A percentile compares a stretch with the other conserved stretches of the same genome.
Evolutionary conservation across 2,329 filamentous ascomycete genomes (phyloP).

Genomic region (Fonsecaea nubica): DNA sequence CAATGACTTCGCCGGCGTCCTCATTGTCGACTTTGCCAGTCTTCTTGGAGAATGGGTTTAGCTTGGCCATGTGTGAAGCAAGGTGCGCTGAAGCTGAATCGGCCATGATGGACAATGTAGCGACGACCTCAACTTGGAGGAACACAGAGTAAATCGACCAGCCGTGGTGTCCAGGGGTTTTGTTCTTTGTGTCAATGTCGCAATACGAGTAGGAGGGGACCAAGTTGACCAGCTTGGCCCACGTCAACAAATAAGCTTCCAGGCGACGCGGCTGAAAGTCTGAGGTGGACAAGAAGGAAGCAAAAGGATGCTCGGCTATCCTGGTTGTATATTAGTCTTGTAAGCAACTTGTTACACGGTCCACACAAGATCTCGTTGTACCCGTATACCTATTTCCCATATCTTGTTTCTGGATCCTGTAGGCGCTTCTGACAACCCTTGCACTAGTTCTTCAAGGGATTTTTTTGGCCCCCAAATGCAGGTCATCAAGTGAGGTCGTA

Average conservation of each 20-base stretch:
- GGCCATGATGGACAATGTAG: neutral
- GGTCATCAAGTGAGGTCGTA: neutral
- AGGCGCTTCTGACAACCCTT: neutral
- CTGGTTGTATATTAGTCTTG: neutral
- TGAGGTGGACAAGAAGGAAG: neutral
- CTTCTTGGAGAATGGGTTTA: constrained; percentile 35
- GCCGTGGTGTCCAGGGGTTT: neutral
- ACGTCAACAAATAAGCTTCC: neutral
- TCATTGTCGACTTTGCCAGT: constrained; percentile 34
- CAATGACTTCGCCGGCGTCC: constrained; percentile 36
- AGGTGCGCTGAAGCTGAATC: constrained; percentile 12
- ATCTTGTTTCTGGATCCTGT: neutral
- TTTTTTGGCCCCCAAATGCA: neutral
- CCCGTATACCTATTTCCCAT: neutral
- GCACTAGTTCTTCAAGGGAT: too few species aligned
- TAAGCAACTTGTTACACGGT: neutral
- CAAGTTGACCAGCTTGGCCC: neutral
- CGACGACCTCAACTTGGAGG: neutral
- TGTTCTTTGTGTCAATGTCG: neutral
- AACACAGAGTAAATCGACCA: neutral
- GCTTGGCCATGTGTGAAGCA: constrained; percentile 32
- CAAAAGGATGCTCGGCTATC: constrained; percentile 3
- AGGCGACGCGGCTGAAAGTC: neutral
- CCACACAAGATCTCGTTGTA: neutral
- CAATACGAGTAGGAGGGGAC: too few species aligned